phyloP scores from a whole-genome alignment of 345 rosid genomes.

The Microcos paniculata region DNA sequence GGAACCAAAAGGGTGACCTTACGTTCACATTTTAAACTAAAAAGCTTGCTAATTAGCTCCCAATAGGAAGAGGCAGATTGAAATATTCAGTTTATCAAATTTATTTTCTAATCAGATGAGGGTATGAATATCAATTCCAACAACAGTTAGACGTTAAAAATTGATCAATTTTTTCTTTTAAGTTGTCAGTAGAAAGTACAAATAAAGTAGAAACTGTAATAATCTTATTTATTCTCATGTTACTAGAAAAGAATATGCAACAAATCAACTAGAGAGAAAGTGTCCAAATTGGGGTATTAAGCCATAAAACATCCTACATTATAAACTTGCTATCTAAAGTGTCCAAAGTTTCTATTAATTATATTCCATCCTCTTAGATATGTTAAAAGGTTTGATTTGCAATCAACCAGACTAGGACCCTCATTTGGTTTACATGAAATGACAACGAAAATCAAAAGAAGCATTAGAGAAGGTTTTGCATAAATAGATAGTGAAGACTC shows the following conservation, averaged over 20 bases:
- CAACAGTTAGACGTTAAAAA: background rate
- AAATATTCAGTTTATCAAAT: background rate
- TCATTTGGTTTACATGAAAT: background rate
- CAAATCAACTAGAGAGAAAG: constrained; percentile 7
- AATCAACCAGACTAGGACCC: background rate
- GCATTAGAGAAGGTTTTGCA: background rate
- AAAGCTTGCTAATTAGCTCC: background rate
- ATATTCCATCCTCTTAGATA: background rate
- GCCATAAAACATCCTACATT: background rate
- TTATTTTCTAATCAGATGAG: background rate
- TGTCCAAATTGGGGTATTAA: no score
- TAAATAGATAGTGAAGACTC: constrained; percentile 4
- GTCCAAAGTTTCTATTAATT: background rate
- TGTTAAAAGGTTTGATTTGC: background rate
- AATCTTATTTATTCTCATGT: background rate
- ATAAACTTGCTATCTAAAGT: background rate
- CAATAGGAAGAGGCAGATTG: background rate
- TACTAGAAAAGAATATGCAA: constrained; percentile 1
- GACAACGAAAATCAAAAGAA: background rate
- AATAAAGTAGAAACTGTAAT: no score
- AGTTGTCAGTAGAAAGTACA: background rate
- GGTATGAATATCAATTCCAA: background rate
- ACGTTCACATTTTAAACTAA: background rate
- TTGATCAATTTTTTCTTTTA: background rate
- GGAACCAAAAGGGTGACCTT: background rate